These are phyloP conservation scores for Speleostelium caveatum DNA, from an alignment of 78 protist genomes.

Conservation along the genomic window DNA sequence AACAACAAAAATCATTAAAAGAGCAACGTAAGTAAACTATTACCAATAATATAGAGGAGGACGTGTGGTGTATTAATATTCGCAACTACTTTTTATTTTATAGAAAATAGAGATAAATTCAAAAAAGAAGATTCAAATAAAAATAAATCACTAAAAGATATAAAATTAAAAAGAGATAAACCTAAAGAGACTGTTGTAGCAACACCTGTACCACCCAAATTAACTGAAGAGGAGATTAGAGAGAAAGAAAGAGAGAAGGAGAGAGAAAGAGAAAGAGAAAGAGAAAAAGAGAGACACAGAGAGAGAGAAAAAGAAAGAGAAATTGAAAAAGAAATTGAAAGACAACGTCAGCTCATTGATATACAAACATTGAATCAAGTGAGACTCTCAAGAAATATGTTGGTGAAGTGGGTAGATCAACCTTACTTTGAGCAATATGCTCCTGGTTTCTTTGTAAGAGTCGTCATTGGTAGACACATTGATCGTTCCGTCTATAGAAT, in stretches of 20 bases:
- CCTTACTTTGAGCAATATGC: constrained; percentile 58
- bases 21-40: neutral
- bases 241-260: constrained; percentile 17
- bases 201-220: neutral
- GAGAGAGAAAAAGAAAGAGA: constrained; percentile 31
- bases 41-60: neutral
- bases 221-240: neutral
- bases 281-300: neutral
- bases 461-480: constrained; percentile 43
- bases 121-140: constrained; percentile 10
- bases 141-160: constrained; percentile 36
- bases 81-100: neutral
- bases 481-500: constrained; percentile 62
- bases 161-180: constrained; percentile 49
- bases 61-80: neutral
- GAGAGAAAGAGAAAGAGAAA: constrained; percentile 13
- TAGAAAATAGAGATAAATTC: neutral
- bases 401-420: constrained; percentile 76
- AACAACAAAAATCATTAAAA: constrained; percentile 17
- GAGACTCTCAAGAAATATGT: constrained; percentile 43
- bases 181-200: neutral
- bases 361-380: constrained; percentile 29
- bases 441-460: constrained; percentile 53
- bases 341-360: neutral
- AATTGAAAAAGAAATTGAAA: constrained; percentile 13